These are phyloP conservation scores for Termitomyces sp. DNA, from an alignment of 768 basidiomycete genomes.

Conservation along the genomic window DNA sequence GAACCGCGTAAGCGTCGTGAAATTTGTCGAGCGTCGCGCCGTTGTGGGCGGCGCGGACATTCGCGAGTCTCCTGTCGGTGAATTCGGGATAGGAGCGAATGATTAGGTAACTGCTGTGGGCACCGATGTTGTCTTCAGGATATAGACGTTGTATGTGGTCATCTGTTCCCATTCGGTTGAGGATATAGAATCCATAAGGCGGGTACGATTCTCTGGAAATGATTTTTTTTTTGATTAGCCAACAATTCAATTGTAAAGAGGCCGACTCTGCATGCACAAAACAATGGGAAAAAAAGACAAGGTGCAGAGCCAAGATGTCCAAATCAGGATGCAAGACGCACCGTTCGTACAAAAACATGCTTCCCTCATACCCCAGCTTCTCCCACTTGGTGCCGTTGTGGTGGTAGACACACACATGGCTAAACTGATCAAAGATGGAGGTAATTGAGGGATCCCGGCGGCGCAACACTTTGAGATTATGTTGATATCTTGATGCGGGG, in stretches of 20 bases:
- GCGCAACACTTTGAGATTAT: slow-evolving; percentile 78
- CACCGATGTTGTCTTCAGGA: slow-evolving; percentile 73
- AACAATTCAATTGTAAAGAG: not conserved
- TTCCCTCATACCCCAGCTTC: slow-evolving; percentile 83
- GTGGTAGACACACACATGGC: slow-evolving; percentile 81
- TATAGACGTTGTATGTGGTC: slow-evolving; percentile 74
- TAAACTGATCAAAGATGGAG: slow-evolving; percentile 84
- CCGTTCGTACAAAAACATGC: slow-evolving; percentile 88
- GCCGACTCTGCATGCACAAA: no score
- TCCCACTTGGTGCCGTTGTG: slow-evolving; percentile 74
- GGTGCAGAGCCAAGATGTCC: not conserved
- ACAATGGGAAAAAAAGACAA: not conserved
- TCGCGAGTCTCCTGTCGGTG: slow-evolving; percentile 44
- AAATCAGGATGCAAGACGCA: slow-evolving; percentile 30
- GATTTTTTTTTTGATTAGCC: slow-evolving; percentile 10
- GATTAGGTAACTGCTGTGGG: slow-evolving; percentile 64
- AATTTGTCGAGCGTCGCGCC: slow-evolving; percentile 41
- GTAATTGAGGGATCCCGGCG: slow-evolving; percentile 76
- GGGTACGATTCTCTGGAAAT: slow-evolving; percentile 64
- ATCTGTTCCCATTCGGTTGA: slow-evolving; percentile 77
- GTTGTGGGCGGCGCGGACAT: slow-evolving; percentile 26
- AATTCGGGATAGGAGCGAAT: slow-evolving; percentile 72
- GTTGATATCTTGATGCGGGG: slow-evolving; percentile 59
- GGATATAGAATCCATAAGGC: slow-evolving; percentile 80
- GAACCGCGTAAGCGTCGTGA: slow-evolving; percentile 44